phyloP scores from a whole-genome alignment of 129 eudicot species.

The Ambrosia trifida region DNA sequence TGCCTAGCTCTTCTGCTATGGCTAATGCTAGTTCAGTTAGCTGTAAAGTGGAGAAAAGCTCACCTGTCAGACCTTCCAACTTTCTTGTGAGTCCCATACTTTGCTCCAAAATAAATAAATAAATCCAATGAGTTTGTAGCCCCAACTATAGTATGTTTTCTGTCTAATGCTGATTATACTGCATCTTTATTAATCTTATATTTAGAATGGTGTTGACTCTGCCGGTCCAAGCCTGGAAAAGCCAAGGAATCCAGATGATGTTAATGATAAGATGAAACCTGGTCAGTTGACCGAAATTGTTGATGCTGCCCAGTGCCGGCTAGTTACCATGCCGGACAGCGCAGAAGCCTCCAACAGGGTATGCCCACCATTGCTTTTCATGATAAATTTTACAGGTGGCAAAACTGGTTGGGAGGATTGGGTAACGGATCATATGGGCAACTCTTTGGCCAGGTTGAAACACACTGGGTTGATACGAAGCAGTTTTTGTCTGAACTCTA shows the following conservation, averaged over 20 bases:
- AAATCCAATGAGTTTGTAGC: background rate
- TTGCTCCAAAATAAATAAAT: background rate
- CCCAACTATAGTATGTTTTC: background rate
- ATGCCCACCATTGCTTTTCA: slow-evolving; percentile 7
- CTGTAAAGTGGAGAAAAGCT: slow-evolving; percentile 76
- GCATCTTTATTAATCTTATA: background rate
- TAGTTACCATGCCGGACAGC: slow-evolving; percentile 79
- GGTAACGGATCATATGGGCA: background rate
- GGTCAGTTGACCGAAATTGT: slow-evolving; percentile 76
- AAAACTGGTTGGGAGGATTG: background rate
- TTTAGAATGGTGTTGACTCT: slow-evolving; percentile 69
- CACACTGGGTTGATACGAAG: background rate
- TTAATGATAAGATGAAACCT: slow-evolving; percentile 58
- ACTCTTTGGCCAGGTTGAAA: slow-evolving; percentile 1
- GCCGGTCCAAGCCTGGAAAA: slow-evolving; percentile 61
- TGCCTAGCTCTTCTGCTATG: slow-evolving; percentile 54
- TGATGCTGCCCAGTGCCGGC: slow-evolving; percentile 65
- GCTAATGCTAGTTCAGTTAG: slow-evolving; percentile 54
- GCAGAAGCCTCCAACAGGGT: slow-evolving; percentile 69
- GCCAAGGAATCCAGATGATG: slow-evolving; percentile 58
- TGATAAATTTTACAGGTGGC: slow-evolving; percentile 12
- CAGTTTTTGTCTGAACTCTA: background rate
- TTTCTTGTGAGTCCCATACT: slow-evolving; percentile 49
- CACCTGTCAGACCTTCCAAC: slow-evolving; percentile 71
- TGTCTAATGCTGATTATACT: slow-evolving; percentile 13